These are phyloP conservation scores for Microbotryum lychnidis-dioicae DNA, from an alignment of 1,284 basidiomycete genomes.

Conservation along the genomic window DNA sequence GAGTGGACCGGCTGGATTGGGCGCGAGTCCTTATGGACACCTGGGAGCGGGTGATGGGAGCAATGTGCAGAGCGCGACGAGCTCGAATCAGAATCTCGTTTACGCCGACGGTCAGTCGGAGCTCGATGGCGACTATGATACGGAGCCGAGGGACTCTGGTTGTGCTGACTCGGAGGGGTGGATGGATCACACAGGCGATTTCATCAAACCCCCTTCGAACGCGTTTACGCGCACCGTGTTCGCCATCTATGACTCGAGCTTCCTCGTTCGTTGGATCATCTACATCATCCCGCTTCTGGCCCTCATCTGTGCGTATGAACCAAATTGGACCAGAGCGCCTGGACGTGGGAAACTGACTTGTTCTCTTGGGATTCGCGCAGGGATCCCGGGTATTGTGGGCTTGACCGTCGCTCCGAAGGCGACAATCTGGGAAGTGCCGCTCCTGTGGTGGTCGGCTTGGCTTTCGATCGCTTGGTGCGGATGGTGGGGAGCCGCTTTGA, in stretches of 20 bases:
- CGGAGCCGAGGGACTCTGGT: not conserved
- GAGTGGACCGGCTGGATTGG: conserved; percentile 20
- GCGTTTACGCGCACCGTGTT: conserved; percentile 29
- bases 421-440: conserved; percentile 50
- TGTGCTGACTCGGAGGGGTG: not conserved
- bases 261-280: conserved; percentile 69
- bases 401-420: conserved; percentile 54
- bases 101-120: no score
- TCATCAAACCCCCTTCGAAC: conserved; percentile 17
- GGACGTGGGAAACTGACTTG: conserved; percentile 22
- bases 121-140: not conserved
- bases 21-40: conserved; percentile 22
- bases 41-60: conserved; percentile 1
- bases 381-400: conserved; percentile 56
- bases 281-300: conserved; percentile 66
- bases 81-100: not conserved
- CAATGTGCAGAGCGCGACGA: not conserved
- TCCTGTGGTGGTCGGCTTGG: conserved; percentile 66
- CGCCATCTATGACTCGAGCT: conserved; percentile 37
- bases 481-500: conserved; percentile 71
- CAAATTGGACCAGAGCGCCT: conserved; percentile 26
- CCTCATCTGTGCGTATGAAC: conserved; percentile 46
- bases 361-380: no score
- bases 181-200: conserved; percentile 17
- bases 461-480: conserved; percentile 45